Evolutionary conservation across 768 basidiomycete genomes (phyloP).

Genomic region (Strobilomyces dryophilus): DNA sequence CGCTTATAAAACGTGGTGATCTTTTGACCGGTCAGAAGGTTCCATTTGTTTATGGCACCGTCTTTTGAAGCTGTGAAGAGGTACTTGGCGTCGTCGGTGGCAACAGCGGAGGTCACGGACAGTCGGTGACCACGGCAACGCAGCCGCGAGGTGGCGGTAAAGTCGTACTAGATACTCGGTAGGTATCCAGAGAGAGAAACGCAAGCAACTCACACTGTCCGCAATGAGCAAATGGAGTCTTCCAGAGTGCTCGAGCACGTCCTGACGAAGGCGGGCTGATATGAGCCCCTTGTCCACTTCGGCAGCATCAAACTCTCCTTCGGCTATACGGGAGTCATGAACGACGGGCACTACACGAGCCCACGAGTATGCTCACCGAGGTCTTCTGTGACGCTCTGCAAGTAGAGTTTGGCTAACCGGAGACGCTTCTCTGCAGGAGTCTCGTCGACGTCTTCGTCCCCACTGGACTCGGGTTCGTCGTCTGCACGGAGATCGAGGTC

Average conservation of each 20-base stretch:
- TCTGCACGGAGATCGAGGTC: constrained; percentile 70
- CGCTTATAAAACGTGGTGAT: constrained; percentile 57
- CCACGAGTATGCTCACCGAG: constrained; percentile 44
- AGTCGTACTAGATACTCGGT: constrained; percentile 47
- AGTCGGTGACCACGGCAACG: constrained; percentile 72
- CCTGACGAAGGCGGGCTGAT: constrained; percentile 84
- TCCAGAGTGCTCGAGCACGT: constrained; percentile 86
- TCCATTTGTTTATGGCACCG: constrained; percentile 85
- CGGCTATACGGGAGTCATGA: constrained; percentile 39
- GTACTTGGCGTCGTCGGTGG: constrained; percentile 64
- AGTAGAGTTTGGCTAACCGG: constrained; percentile 84
- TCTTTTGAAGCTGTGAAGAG: constrained; percentile 93
- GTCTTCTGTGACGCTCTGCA: constrained; percentile 77
- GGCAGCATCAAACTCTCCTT: constrained; percentile 91
- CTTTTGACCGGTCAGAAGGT: constrained; percentile 61
- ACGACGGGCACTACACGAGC: background rate
- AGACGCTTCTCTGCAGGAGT: constrained; percentile 93
- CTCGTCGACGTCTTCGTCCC: constrained; percentile 83
- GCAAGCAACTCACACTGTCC: constrained; percentile 49
- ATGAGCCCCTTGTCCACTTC: constrained; percentile 94
- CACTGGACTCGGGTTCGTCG: constrained; percentile 56
- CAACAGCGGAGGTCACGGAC: constrained; percentile 77
- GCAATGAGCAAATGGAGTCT: constrained; percentile 82
- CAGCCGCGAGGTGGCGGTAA: constrained; percentile 41
- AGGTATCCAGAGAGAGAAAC: background rate